phyloP scores from a whole-genome alignment of 352 stramenopile species.

The Phytophthora pini region DNA sequence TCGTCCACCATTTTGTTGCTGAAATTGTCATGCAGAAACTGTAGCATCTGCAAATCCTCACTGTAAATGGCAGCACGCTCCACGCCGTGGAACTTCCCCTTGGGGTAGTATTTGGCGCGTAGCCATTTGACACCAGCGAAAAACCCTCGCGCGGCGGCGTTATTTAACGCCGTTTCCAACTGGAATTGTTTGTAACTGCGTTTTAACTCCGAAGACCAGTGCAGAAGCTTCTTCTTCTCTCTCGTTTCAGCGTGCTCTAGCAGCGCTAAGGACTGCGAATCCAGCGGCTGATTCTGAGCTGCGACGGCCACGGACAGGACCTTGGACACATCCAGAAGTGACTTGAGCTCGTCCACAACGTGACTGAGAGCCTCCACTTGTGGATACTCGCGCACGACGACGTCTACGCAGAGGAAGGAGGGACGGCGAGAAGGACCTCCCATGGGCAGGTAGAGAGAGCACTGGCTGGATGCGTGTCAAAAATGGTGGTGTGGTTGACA shows the following conservation, averaged over 20 bases:
- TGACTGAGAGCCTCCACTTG: slow-evolving; percentile 38
- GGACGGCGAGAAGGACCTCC: slow-evolving; percentile 9
- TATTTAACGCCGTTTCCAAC: slow-evolving; percentile 42
- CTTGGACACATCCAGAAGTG: slow-evolving; percentile 39
- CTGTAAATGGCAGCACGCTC: slow-evolving; percentile 47
- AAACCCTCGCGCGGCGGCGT: slow-evolving; percentile 30
- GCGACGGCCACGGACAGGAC: slow-evolving; percentile 39
- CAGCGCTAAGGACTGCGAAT: slow-evolving; percentile 25
- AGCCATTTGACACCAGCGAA: slow-evolving; percentile 39
- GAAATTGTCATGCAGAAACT: slow-evolving; percentile 42
- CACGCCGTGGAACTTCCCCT: slow-evolving; percentile 44
- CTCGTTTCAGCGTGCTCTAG: slow-evolving; percentile 35
- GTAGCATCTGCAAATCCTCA: slow-evolving; percentile 42
- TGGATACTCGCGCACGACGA: slow-evolving; percentile 30
- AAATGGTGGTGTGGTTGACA: background rate
- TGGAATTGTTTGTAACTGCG: slow-evolving; percentile 47
- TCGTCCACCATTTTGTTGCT: slow-evolving; percentile 47
- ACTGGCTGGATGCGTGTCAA: slow-evolving; percentile 4
- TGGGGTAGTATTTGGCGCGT: slow-evolving; percentile 36
- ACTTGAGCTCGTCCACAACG: slow-evolving; percentile 31
- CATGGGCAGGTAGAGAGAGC: background rate
- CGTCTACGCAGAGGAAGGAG: slow-evolving; percentile 38
- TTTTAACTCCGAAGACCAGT: slow-evolving; percentile 48
- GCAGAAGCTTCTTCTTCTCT: slow-evolving; percentile 36
- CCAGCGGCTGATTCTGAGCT: slow-evolving; percentile 21